phyloP scores from a whole-genome alignment of 2,329 filamentous ascomycete species.

The Myriosclerotinia curreyana region DNA sequence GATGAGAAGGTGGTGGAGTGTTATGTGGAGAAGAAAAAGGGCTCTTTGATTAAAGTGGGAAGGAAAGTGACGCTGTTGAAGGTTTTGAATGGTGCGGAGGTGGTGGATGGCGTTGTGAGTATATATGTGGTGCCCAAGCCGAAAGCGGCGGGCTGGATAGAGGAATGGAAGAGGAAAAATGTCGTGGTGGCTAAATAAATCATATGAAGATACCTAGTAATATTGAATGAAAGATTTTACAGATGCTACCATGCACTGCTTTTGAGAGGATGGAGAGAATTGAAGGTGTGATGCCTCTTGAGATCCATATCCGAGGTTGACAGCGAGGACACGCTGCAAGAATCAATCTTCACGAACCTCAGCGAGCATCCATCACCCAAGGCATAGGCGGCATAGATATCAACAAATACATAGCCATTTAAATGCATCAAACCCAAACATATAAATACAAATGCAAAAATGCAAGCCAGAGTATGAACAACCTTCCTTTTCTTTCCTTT shows the following conservation, averaged over 20 bases:
- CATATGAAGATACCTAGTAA: constrained; percentile 3
- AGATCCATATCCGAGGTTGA: no score
- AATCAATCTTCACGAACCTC: background rate
- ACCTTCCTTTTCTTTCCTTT: background rate
- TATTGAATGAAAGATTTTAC: background rate
- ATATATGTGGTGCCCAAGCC: constrained; percentile 77
- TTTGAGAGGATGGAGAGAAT: background rate
- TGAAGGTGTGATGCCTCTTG: background rate
- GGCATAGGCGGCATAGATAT: background rate
- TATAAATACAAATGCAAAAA: constrained; percentile 21
- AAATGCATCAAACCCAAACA: constrained; percentile 14
- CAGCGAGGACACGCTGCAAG: no score
- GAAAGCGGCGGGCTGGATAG: constrained; percentile 71
- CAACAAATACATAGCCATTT: constrained; percentile 18
- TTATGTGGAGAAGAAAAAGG: constrained; percentile 78
- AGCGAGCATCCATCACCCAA: no score
- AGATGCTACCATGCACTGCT: background rate
- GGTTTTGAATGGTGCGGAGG: constrained; percentile 71
- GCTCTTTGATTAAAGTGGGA: constrained; percentile 84
- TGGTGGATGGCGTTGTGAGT: constrained; percentile 80
- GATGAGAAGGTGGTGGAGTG: constrained; percentile 72
- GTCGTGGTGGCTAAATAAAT: constrained; percentile 41
- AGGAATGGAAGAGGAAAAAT: constrained; percentile 77
- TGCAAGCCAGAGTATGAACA: constrained; percentile 12
- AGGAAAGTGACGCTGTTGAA: constrained; percentile 77